Evolutionary conservation across 352 stramenopile genomes (phyloP), one percentile per base, ranked within the genome.

Genomic region (Halophytophthora polymorphica): DNA sequence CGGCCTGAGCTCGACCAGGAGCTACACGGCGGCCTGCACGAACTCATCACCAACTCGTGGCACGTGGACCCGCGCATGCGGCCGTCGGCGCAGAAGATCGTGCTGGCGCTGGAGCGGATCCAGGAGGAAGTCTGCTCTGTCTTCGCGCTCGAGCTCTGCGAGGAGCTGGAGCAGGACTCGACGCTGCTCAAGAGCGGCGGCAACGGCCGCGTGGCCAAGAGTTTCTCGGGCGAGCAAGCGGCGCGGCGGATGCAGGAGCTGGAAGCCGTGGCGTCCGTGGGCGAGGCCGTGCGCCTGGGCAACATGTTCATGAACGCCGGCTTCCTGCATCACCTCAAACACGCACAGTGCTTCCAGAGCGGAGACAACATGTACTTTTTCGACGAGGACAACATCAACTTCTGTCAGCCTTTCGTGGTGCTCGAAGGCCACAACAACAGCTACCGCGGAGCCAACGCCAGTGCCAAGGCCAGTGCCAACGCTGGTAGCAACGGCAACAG

Each of bases 221-320:
- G 45, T 36, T 76, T 78, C n/a, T 49, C 50, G 0, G 69, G 69
- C 0, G 50, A 65, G 7, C 37, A 64, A 6, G 57, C 47, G 0
- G 34, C 58, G 7, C 58, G 71, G 10, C 65, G 61, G 18, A 77
- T 84, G 66, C 56, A 78, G 40, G 68, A 71, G 0, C 61, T 73
- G 12, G 55, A 65, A 17, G 77, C 73, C 15, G 72, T 81, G 6
- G 56, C 58, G 3, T 66, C 51, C 1, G 50, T 63, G 4, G 59
- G 54, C 11, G 76, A 87, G 56, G 72, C 57, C 0, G 56, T 69
- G 12, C 75, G 75, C 2, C 37, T 86, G 3, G 75, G 75, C 10
- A 84, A 83, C 29, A 70, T 73, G 49, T 69, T 85, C 42, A 82
- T 84, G 73, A 73, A 77, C 40, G 59, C 73, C 4, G 71, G 74